Evolutionary conservation across 2,329 filamentous ascomycete species (phyloP).

Genomic region (Beauveria brongniartii): DNA sequence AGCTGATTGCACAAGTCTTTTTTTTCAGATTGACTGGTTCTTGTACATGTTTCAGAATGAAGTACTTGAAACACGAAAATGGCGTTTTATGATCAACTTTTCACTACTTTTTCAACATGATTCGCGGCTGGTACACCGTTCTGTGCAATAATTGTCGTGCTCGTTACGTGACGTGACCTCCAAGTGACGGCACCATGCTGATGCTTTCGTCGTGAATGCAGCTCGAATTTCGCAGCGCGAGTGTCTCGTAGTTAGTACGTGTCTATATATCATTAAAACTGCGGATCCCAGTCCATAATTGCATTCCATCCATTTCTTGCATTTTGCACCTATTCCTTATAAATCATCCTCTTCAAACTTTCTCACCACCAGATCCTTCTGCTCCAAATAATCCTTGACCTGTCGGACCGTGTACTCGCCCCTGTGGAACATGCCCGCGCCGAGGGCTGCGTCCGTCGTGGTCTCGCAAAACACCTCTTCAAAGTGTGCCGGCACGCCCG

Average conservation of each 20-base stretch:
- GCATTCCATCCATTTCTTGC: no score
- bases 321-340: no score
- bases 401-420: constrained; percentile 91
- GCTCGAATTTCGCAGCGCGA: background rate
- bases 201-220: no score
- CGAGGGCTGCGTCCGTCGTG: constrained; percentile 81
- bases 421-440: constrained; percentile 95
- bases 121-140: no score
- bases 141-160: no score
- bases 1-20: background rate
- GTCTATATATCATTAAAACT: background rate
- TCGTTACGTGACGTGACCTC: no score
- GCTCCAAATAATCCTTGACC: constrained; percentile 75
- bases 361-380: constrained; percentile 68
- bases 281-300: background rate
- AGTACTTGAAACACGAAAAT: no score
- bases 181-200: no score
- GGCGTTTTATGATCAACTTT: no score
- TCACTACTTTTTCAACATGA: no score
- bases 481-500: constrained; percentile 82
- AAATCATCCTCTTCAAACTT: constrained; percentile 65
- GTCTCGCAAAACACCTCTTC: constrained; percentile 83
- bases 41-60: background rate
- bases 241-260: background rate
- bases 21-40: background rate